Evolutionary conservation across 2,329 filamentous ascomycete species (phyloP), one percentile per base, ranked within the genome.

Genomic region (Dactylonectria estremocensis): DNA sequence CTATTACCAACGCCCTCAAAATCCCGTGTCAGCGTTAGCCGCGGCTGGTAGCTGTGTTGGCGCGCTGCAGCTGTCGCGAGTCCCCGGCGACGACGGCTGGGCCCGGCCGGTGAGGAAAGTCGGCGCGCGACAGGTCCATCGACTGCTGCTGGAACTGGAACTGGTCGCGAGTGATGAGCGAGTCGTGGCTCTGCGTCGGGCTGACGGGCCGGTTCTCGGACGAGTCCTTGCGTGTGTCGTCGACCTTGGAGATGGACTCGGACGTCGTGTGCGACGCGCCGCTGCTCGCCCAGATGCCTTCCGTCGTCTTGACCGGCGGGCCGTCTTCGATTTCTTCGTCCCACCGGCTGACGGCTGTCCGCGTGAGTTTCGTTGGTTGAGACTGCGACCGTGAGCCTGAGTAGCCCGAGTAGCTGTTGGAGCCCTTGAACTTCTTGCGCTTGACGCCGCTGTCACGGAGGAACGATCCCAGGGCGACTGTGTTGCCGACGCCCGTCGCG

Each of bases 391-490:
- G 67, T 6, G 73, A 73, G 37, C 73, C 73, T 3, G 77, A 77
- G 50, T 72, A 73, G 7, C 74, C 75, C 6, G 70, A 74, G 68
- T 76, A 74, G 20, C 73, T 74, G 58, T 74, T 88, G 28, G 87
- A 86, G 67, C 88, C 86, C 66, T 91, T 91, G 82, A 92, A 98
- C 78, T 93, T 95, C 65, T 87, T 87, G 80, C 95, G 96, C 84
- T 97, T 98, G 49, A 93, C 86, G 33, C 95, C 95, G 62, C 93
- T 89, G 78, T 97, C 95, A 8, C 95, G 89, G 14, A 97, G 89
- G 77, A 97, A 98, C 0, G 94, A 96, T 4, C 95, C 95, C 0
- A 98, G 89, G 1, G 97, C 92, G 22, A 98, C 87, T 2, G 92
- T 90, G 78, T 98, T 98, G 13, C 95, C 93, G 1, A 96, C 93